Evolutionary conservation across 1,284 basidiomycete species (phyloP), one percentile per base, ranked within the genome.

Genomic region (Cystobasidium sp.): DNA sequence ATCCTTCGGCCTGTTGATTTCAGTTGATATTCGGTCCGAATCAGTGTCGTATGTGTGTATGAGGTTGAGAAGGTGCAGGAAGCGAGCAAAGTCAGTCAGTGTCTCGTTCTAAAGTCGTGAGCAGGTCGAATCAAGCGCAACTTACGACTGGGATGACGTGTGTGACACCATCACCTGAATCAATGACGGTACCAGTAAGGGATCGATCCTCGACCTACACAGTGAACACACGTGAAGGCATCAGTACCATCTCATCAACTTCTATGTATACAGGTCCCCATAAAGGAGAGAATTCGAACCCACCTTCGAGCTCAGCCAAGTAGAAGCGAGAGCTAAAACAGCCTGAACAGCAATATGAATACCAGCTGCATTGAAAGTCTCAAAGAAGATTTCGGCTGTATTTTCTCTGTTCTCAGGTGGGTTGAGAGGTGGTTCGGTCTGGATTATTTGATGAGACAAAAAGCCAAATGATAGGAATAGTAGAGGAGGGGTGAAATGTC

Each of bases 311-410:
- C 93, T 95, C 0, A 94, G 90, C 97, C 97, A 99, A 4, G 93
- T 95, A 0, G 97, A 96, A 0, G 97, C 97, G 72, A 99, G 90
- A 0, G 97, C 97, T n/a, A 99, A 89, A 4, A 99, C 96, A 49
- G 97, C 97, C 83, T 99, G 97, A 0, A 99, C 96, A 69, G 95
- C 97, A 81, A 99, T 99, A 85, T 99, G 98, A 31, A 97, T 87
- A 44, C 94, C 93, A 39, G 78, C 75, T 47, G 78, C 79, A 75
- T 78, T 78, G 76, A 79, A 80, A 43, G 78, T 77, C 58, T 78
- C 97, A 83, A 99, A 99, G 89, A 99, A 98, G 86, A 99, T 98
- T 83, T 99, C 97, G 14, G 97, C 97, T 0, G 96, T 99, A 83
- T 97, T 95, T 84, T 99, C 97, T 78, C 97, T 88, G 85, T 99